phyloP scores from a whole-genome alignment of 495 filamentous ascomycete genomes.

The Letharia lupina region DNA sequence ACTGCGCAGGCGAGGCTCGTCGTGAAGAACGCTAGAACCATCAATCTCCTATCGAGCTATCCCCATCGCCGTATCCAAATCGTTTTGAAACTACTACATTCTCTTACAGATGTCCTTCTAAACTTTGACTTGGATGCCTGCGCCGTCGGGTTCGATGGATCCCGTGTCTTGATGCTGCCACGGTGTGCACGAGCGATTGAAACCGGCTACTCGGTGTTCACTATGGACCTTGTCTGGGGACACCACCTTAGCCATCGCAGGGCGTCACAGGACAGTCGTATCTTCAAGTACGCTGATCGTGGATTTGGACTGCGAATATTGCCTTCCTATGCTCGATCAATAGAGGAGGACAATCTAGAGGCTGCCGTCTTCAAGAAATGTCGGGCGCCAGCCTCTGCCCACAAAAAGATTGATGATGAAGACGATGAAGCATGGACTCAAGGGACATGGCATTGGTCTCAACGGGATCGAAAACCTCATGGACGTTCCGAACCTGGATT shows the following conservation, averaged over 20 bases:
- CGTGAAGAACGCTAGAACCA: slow-evolving; percentile 30
- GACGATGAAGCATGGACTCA: background rate
- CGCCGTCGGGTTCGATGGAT: slow-evolving; percentile 33
- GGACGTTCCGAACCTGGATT: slow-evolving; percentile 25
- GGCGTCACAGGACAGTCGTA: slow-evolving; percentile 26
- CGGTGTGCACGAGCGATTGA: slow-evolving; percentile 33
- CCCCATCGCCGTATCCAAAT: slow-evolving; percentile 32
- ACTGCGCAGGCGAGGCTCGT: slow-evolving; percentile 15
- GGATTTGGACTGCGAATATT: slow-evolving; percentile 32
- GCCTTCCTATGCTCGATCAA: slow-evolving; percentile 27
- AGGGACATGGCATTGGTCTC: background rate
- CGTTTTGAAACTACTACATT: slow-evolving; percentile 29
- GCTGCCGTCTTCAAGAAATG: background rate
- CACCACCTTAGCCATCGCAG: slow-evolving; percentile 32
- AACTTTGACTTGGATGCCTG: slow-evolving; percentile 35
- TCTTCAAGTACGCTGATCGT: slow-evolving; percentile 33
- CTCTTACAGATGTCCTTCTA: slow-evolving; percentile 28
- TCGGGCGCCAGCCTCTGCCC: background rate
- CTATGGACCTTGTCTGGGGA: slow-evolving; percentile 33
- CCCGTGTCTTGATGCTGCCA: slow-evolving; percentile 32
- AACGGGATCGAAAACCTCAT: slow-evolving; percentile 8
- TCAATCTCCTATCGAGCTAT: slow-evolving; percentile 28
- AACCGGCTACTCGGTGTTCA: slow-evolving; percentile 34
- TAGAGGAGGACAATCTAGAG: slow-evolving; percentile 19
- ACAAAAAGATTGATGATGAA: background rate